Percentiles rank a stretch among this genome's conserved stretches.
Conservation (phyloP, 192 early-diverging fungal genomes). For the Coemansia sp. region DNA sequence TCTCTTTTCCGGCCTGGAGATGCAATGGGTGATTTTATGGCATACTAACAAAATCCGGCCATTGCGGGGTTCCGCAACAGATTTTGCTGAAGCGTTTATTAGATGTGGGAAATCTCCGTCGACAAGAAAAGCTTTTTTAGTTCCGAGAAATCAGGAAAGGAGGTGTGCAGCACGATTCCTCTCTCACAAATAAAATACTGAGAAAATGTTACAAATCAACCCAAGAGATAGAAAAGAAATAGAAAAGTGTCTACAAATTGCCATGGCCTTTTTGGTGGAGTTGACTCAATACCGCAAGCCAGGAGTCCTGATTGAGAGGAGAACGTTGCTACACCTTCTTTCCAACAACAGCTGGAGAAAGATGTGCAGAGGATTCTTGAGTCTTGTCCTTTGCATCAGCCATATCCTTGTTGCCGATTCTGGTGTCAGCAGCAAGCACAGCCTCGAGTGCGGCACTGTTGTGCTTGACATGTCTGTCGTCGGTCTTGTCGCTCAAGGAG, state of each 20-base stretch:
- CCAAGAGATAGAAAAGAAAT: too few relatives aligned
- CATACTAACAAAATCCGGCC: conserved; percentile 5
- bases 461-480: conserved; percentile 18
- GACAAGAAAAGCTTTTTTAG: too few relatives aligned
- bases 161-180: too few relatives aligned
- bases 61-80: too few relatives aligned
- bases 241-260: too few relatives aligned
- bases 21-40: conserved; percentile 47
- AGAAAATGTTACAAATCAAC: too few relatives aligned
- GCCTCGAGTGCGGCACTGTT: conserved; percentile 51
- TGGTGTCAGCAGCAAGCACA: conserved; percentile 35
- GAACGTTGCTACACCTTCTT: not conserved
- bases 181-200: too few relatives aligned
- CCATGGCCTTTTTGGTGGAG: too few relatives aligned
- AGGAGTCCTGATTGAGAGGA: not conserved
- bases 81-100: too few relatives aligned
- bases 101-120: too few relatives aligned
- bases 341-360: not conserved
- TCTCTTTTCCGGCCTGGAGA: conserved; percentile 57
- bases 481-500: conserved; percentile 31
- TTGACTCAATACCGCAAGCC: not conserved
- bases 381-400: conserved; percentile 3
- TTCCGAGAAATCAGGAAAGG: too few relatives aligned
- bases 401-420: conserved; percentile 1
- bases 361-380: conserved; percentile 6